These are phyloP conservation scores for Aphanomyces stellatus DNA, from an alignment of 352 stramenopile genomes.

Conservation along the genomic window DNA sequence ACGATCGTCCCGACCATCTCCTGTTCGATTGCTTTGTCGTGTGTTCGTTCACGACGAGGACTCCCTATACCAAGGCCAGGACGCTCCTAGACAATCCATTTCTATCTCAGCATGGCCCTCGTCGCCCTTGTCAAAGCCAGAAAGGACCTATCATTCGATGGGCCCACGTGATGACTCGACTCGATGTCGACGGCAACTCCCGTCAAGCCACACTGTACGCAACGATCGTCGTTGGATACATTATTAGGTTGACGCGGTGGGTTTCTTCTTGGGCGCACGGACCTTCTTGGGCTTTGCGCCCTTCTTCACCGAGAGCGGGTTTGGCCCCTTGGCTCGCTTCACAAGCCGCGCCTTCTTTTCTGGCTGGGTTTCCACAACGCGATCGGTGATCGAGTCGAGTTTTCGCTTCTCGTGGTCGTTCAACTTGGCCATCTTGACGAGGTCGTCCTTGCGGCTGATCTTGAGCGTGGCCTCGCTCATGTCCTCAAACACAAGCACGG, in stretches of 20 bases:
- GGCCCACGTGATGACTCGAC: too few species aligned
- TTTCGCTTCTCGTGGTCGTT: slow-evolving; percentile 71
- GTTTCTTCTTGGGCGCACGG: slow-evolving; percentile 66
- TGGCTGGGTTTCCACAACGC: not conserved
- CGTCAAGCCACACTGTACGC: too few species aligned
- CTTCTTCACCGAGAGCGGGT: slow-evolving; percentile 74
- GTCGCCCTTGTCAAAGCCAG: too few species aligned
- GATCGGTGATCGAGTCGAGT: slow-evolving; percentile 36
- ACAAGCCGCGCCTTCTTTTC: slow-evolving; percentile 26
- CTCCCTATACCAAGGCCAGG: too few species aligned
- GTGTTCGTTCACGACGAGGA: too few species aligned
- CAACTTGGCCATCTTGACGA: slow-evolving; percentile 54
- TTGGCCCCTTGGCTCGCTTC: slow-evolving; percentile 59
- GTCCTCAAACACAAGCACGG: slow-evolving; percentile 81
- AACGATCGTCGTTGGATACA: not conserved
- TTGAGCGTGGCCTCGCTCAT: slow-evolving; percentile 65
- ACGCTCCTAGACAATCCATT: too few species aligned
- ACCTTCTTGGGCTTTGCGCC: slow-evolving; percentile 59
- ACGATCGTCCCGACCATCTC: too few species aligned
- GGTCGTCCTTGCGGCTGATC: slow-evolving; percentile 75
- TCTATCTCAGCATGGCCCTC: too few species aligned
- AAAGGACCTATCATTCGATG: too few species aligned
- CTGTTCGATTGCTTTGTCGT: too few species aligned
- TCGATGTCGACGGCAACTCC: too few species aligned
- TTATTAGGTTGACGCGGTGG: not conserved